Evolutionary conservation across 2,329 filamentous ascomycete genomes (phyloP).

Genomic region (Pseudocercospora macadamiae): DNA sequence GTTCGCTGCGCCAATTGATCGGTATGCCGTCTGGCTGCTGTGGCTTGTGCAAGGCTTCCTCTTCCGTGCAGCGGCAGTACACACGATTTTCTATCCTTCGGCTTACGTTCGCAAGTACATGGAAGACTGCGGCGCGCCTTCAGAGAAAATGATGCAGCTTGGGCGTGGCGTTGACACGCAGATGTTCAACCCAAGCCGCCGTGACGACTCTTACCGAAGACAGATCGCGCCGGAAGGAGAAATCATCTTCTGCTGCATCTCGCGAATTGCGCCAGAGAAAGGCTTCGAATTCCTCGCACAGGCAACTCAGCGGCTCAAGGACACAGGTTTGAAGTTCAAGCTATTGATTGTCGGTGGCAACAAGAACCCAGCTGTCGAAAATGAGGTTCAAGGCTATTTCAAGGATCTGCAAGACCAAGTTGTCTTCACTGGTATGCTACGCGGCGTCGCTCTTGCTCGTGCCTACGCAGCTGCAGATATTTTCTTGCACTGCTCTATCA

Average conservation of each 20-base stretch:
- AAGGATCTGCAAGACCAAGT: constrained; percentile 58
- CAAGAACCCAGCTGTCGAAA: constrained; percentile 64
- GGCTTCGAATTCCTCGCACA: constrained; percentile 69
- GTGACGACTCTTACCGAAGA: constrained; percentile 56
- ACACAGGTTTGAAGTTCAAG: constrained; percentile 61
- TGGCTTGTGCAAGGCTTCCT: constrained; percentile 67
- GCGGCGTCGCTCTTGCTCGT: constrained; percentile 63
- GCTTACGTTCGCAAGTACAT: constrained; percentile 65
- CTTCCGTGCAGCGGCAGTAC: constrained; percentile 63
- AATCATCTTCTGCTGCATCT: constrained; percentile 67
- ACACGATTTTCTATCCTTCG: constrained; percentile 71
- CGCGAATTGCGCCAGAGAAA: constrained; percentile 70
- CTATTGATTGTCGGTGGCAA: constrained; percentile 71
- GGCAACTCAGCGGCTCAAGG: constrained; percentile 58
- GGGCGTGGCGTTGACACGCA: constrained; percentile 67
- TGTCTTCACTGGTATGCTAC: constrained; percentile 67
- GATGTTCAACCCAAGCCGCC: constrained; percentile 60
- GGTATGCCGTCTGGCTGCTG: constrained; percentile 64
- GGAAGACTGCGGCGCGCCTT: constrained; percentile 58
- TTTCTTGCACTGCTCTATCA: constrained; percentile 73
- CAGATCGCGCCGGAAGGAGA: constrained; percentile 64
- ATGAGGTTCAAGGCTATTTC: constrained; percentile 65
- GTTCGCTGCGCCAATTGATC: constrained; percentile 65
- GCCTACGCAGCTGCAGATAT: constrained; percentile 69
- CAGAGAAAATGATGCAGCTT: constrained; percentile 61